Base-by-base conservation (phyloP, 257 asterid species). In the Lycium ferocissimum region DNA sequence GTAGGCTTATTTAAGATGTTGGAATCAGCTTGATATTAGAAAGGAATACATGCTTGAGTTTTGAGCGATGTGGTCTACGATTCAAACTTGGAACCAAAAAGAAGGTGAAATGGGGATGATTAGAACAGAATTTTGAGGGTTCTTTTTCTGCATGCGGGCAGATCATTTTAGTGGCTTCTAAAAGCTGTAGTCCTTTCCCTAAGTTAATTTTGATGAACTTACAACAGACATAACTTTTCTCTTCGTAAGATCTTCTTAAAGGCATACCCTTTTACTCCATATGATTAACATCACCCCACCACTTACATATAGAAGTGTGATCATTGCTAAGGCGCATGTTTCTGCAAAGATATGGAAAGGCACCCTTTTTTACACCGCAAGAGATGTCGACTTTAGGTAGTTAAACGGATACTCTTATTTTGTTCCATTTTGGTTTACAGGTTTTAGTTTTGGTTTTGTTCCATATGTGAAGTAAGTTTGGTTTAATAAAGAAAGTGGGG, bases 21-120 rank as follows among this genome's bases (percentile, higher is more conserved):
- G 49, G 26, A 78, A 33, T 78, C 20, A 54, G 82, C 82, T 78
- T 26, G 62, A 70, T 38, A 38, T 78, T 53, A 12, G 22, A 76
- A 51, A 3, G 62, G 38, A 51, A 53, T 22, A 78, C 82, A 26
- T 53, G 45, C 7, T 51, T 78, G 82, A 53, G 65, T 53, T 78
- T 53, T 26, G 82, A 78, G 26, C 33, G 82, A 33, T 33, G 49
- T 9, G 82, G 49, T 4, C 47, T 26, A 26, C 82, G 22, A 13
- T 18, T 7, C 58, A 75, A 75, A 9, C 5, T 75, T 49, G 43
- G 61, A 49, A 10, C 45, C 6, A n/a, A 53, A 78, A 7, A 53
- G 65, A 53, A 14, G 49, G 40, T 49, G 81, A 9, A 22, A 54
- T 49, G 81, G 82, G 73, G 20, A 8, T 3, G 26, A 78, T 33